A percentile compares a stretch with the other conserved stretches of the same genome.
phyloP scores from a whole-genome alignment of 495 filamentous ascomycete species.

The Extremus antarcticus region DNA sequence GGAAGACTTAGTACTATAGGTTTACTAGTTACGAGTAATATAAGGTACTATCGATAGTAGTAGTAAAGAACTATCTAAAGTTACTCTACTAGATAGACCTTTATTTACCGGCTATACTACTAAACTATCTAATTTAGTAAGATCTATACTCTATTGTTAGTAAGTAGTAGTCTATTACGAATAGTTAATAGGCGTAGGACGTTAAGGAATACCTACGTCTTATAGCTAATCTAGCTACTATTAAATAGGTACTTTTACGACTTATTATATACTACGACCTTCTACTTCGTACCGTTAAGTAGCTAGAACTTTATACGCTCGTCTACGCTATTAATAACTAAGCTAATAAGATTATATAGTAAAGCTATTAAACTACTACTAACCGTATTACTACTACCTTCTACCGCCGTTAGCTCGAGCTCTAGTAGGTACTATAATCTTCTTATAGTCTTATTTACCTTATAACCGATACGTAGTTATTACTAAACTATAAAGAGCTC shows the following conservation, averaged over 20 bases:
- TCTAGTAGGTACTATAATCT: not conserved
- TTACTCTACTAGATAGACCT: too few species aligned
- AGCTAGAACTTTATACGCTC: not conserved
- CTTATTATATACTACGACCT: not conserved
- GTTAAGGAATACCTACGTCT: not conserved
- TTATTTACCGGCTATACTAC: too few species aligned
- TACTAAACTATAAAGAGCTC: not conserved
- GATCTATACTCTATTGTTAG: not conserved
- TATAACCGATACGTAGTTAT: not conserved
- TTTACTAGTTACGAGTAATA: not conserved
- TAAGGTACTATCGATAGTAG: not conserved
- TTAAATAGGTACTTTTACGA: not conserved
- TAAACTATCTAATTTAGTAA: too few species aligned
- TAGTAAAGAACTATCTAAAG: too few species aligned
- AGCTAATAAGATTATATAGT: not conserved
- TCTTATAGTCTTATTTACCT: not conserved
- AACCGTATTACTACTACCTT: not conserved
- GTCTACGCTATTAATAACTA: not conserved
- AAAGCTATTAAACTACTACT: not conserved
- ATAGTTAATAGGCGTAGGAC: not conserved
- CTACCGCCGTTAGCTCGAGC: not conserved
- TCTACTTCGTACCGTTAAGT: not conserved
- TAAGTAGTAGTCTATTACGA: not conserved
- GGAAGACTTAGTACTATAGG: not conserved
- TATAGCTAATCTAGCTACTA: not conserved